phyloP scores from a whole-genome alignment of 1,139 yeast genomes.

The Yamadazyma epiphylla region DNA sequence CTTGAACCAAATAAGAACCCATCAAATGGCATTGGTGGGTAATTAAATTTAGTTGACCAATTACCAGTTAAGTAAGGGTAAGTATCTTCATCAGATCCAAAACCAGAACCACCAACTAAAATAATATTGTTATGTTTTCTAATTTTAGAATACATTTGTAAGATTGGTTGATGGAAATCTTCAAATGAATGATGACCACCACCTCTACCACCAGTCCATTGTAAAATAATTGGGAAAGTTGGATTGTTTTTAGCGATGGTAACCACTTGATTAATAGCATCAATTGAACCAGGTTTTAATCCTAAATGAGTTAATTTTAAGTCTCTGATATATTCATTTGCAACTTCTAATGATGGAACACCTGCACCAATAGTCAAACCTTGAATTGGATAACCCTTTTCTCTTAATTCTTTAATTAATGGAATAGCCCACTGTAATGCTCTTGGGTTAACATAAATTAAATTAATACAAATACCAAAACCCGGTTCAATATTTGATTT shows the following conservation, averaged over 20 bases:
- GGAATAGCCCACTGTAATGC: constrained; percentile 99
- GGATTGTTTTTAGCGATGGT: constrained; percentile 95
- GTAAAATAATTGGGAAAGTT: constrained; percentile 89
- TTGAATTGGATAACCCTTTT: constrained; percentile 91
- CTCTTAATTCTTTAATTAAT: constrained; percentile 81
- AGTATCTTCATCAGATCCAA: constrained; percentile 95
- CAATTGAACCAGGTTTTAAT: constrained; percentile 96
- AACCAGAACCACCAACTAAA: constrained; percentile 96
- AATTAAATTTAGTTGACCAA: constrained; percentile 82
- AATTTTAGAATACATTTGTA: constrained; percentile 92
- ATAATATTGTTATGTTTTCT: constrained; percentile 89
- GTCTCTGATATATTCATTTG: constrained; percentile 90
- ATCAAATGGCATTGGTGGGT: constrained; percentile 99
- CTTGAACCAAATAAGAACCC: constrained; percentile 96
- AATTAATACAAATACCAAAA: constrained; percentile 83
- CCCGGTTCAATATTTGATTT: constrained; percentile 71
- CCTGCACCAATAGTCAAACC: constrained; percentile 98
- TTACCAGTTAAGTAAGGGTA: constrained; percentile 96
- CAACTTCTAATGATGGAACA: constrained; percentile 97
- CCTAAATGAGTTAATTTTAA: constrained; percentile 92
- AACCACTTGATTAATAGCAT: constrained; percentile 82
- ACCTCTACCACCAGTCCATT: constrained; percentile 99
- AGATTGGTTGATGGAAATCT: constrained; percentile 96
- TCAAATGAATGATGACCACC: constrained; percentile 99
- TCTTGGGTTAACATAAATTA: constrained; percentile 94